These are phyloP conservation scores for Lentinula boryana DNA, from an alignment of 768 basidiomycete genomes.

Conservation along the genomic window DNA sequence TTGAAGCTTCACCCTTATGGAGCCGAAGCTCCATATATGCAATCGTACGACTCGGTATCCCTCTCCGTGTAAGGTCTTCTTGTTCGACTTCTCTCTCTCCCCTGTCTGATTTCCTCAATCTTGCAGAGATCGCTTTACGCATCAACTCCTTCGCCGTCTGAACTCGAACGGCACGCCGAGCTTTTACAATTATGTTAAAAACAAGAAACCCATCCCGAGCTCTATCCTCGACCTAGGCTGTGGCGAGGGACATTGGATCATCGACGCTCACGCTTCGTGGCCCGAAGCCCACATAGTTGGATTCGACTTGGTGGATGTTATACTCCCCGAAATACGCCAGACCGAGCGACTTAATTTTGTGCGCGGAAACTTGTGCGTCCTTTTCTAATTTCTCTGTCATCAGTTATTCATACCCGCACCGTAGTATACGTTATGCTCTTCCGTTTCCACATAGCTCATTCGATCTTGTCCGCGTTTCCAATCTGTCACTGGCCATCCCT, in stretches of 20 bases:
- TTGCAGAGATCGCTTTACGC: constrained; percentile 55
- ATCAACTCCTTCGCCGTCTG: constrained; percentile 51
- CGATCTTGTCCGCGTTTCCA: constrained; percentile 71
- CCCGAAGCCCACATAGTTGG: constrained; percentile 52
- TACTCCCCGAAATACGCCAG: constrained; percentile 29
- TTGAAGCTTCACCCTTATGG: constrained; percentile 53
- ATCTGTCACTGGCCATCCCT: constrained; percentile 58
- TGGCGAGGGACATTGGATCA: constrained; percentile 64
- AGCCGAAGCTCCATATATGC: constrained; percentile 56
- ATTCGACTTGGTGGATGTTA: constrained; percentile 55
- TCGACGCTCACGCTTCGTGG: constrained; percentile 61
- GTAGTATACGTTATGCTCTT: constrained; percentile 46
- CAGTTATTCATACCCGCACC: background rate
- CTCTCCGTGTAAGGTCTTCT: constrained; percentile 49
- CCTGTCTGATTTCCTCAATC: background rate
- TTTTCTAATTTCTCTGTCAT: background rate
- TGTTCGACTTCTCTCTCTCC: constrained; percentile 5
- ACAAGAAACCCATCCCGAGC: constrained; percentile 36
- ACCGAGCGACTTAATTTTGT: constrained; percentile 43
- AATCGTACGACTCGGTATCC: constrained; percentile 48
- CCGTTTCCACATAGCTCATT: constrained; percentile 62
- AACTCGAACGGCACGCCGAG: constrained; percentile 48
- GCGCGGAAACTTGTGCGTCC: constrained; percentile 63
- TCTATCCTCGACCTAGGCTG: constrained; percentile 72
- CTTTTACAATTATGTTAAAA: constrained; percentile 42